Conservation (phyloP, 805 yeast genomes). For the Suhomyces canberraensis region DNA sequence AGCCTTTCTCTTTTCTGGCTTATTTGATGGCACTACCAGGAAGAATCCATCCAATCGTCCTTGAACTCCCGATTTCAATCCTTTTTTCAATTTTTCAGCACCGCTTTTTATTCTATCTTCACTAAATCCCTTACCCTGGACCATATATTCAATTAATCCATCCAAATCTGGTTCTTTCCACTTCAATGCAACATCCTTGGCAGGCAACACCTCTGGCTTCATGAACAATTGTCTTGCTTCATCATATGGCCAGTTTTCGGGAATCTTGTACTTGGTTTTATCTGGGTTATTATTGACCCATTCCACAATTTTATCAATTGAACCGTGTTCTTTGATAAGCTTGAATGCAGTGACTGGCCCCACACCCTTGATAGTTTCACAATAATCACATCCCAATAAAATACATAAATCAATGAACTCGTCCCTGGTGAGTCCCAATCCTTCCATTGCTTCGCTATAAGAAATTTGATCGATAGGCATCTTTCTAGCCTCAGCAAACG, state of each 20-base stretch:
- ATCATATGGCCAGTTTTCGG: conserved; percentile 91
- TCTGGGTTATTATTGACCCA: conserved; percentile 52
- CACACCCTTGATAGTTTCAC: conserved; percentile 91
- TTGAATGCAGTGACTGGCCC: conserved; percentile 95
- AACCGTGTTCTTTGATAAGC: conserved; percentile 78
- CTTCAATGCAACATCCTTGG: conserved; percentile 63
- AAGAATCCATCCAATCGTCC: conserved; percentile 93
- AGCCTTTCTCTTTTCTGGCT: conserved; percentile 34
- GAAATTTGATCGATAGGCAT: conserved; percentile 85
- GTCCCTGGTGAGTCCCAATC: conserved; percentile 65
- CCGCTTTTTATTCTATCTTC: conserved; percentile 91
- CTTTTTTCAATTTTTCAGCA: conserved; percentile 79
- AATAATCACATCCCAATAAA: conserved; percentile 93
- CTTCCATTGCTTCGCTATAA: conserved; percentile 65
- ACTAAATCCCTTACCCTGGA: conserved; percentile 82
- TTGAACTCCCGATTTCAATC: conserved; percentile 80
- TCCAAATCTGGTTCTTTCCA: conserved; percentile 90
- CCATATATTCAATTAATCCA: conserved; percentile 79
- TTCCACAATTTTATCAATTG: conserved; percentile 75
- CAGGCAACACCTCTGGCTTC: conserved; percentile 73
- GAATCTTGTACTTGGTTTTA: conserved; percentile 71
- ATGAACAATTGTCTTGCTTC: conserved; percentile 84
- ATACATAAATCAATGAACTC: conserved; percentile 91
- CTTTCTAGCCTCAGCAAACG: conserved; percentile 91
- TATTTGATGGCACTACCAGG: conserved; percentile 51